These are phyloP conservation scores for Aspergillus sp. DNA, from an alignment of 2,329 filamentous ascomycete genomes.

Conservation along the genomic window DNA sequence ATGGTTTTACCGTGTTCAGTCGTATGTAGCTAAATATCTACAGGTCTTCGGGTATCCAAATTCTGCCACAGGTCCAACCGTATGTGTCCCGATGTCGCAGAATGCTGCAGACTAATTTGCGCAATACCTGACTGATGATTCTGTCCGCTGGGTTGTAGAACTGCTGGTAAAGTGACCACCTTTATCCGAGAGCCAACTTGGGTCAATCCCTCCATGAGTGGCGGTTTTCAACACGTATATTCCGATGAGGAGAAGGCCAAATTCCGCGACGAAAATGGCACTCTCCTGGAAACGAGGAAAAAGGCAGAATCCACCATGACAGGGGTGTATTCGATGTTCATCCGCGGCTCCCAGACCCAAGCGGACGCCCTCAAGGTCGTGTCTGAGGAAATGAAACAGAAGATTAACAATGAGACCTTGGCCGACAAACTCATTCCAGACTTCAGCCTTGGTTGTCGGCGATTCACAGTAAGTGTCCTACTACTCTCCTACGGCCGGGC, in stretches of 20 bases:
- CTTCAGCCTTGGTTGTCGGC: constrained; percentile 43
- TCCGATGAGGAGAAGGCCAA: constrained; percentile 19
- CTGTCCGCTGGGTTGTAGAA: background rate
- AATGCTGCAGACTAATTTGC: no score
- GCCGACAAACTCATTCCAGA: constrained; percentile 47
- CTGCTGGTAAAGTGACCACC: constrained; percentile 22
- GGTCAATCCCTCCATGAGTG: constrained; percentile 16
- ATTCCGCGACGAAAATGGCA: constrained; percentile 14
- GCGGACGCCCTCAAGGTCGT: background rate
- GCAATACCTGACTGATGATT: no score
- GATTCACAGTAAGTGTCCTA: constrained; percentile 9
- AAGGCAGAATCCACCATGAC: constrained; percentile 20
- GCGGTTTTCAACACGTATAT: constrained; percentile 3
- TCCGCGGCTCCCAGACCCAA: background rate
- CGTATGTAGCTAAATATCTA: no score
- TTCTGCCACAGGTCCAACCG: constrained; percentile 3
- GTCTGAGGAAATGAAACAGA: constrained; percentile 32
- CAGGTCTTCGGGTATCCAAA: background rate
- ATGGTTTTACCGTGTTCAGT: no score
- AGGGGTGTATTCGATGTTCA: constrained; percentile 12
- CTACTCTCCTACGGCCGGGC: no score
- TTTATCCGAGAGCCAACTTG: constrained; percentile 26
- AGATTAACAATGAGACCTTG: constrained; percentile 39
- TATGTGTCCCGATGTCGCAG: no score
- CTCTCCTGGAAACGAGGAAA: constrained; percentile 17